Evolutionary conservation across 352 stramenopile genomes (phyloP).

Genomic region (Phytophthora sansomeana): DNA sequence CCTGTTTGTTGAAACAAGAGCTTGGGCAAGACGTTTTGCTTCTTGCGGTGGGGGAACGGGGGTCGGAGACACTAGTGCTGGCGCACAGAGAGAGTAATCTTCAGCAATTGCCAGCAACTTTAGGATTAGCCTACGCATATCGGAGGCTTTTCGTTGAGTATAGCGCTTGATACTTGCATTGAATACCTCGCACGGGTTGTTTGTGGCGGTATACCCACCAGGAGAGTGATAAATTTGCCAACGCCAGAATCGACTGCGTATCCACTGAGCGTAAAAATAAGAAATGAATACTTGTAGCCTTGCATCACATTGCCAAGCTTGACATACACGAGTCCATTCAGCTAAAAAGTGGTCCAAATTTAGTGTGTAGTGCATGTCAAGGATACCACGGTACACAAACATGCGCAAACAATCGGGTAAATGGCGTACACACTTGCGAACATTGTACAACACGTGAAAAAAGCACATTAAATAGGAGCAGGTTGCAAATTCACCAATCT

Average conservation of each 20-base stretch:
- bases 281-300: constrained; percentile 1
- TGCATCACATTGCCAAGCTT: not conserved
- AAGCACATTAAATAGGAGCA: constrained; percentile 13
- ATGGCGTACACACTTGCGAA: constrained; percentile 16
- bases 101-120: constrained; percentile 7
- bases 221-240: constrained; percentile 31
- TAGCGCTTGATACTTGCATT: constrained; percentile 32
- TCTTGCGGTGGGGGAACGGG: no score
- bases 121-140: not conserved
- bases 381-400: not conserved
- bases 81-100: no score
- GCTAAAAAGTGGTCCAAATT: not conserved
- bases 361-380: constrained; percentile 7
- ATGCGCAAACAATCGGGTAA: constrained; percentile 1
- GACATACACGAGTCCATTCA: not conserved
- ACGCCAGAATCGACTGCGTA: constrained; percentile 18
- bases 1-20: no score
- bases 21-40: no score
- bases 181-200: constrained; percentile 34
- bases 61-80: no score
- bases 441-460: constrained; percentile 34
- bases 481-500: not conserved
- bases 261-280: constrained; percentile 17
- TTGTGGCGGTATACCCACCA: constrained; percentile 12
- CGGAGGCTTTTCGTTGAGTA: constrained; percentile 4